Evolutionary conservation across 2,329 filamentous ascomycete species (phyloP).

Genomic region (Dactylellina haptotyla): DNA sequence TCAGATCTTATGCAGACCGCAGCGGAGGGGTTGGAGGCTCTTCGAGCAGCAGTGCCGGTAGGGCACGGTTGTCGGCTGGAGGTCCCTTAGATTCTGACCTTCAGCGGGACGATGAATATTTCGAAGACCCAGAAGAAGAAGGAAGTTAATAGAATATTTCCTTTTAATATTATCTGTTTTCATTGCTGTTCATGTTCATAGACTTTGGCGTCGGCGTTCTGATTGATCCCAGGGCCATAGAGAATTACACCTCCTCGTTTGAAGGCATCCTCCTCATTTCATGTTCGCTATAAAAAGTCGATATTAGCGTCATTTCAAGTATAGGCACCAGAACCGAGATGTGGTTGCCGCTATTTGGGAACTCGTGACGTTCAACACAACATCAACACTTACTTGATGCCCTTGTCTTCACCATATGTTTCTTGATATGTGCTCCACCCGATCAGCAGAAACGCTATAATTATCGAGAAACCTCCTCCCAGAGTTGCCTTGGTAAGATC

Average conservation of each 20-base stretch:
- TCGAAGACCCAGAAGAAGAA: neutral
- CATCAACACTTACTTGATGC: slow-evolving; percentile 12
- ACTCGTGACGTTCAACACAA: neutral
- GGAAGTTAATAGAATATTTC: neutral
- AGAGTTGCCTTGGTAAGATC: slow-evolving; percentile 35
- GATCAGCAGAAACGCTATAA: slow-evolving; percentile 42
- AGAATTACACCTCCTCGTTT: slow-evolving; percentile 33
- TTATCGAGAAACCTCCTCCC: slow-evolving; percentile 35
- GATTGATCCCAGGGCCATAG: neutral
- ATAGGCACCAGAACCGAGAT: too few species aligned
- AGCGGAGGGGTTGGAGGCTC: neutral
- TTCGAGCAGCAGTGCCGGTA: neutral
- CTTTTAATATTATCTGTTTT: neutral
- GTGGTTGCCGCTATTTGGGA: too few species aligned
- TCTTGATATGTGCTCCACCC: slow-evolving; percentile 51
- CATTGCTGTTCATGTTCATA: neutral
- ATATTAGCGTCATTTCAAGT: slow-evolving; percentile 5
- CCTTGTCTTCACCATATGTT: slow-evolving; percentile 24
- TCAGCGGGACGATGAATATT: neutral
- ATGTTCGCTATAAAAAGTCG: slow-evolving; percentile 6
- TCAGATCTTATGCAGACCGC: neutral
- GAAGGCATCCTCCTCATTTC: slow-evolving; percentile 29
- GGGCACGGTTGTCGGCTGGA: neutral
- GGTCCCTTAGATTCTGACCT: neutral
- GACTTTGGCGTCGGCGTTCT: neutral